A percentile compares a stretch with the other conserved stretches of the same genome.
phyloP scores from a whole-genome alignment of 176 grass and related monocot species.

The Saccharum officinarum region DNA sequence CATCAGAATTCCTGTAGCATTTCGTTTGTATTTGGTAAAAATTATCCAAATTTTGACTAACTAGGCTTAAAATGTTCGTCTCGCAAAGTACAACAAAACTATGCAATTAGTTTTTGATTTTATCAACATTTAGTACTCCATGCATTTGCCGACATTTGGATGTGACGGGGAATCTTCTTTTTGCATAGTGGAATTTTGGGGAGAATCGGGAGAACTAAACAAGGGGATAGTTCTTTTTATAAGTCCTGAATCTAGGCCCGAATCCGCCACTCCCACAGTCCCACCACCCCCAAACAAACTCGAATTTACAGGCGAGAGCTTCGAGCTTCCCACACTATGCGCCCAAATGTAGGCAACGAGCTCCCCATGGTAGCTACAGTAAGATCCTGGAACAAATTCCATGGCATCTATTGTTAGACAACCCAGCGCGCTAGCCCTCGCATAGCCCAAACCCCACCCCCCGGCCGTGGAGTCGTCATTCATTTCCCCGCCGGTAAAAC shows the following conservation, averaged over 20 bases:
- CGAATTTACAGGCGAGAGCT: background rate
- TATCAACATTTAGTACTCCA: too few species aligned
- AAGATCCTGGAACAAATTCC: slow-evolving; percentile 6
- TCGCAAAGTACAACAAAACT: too few species aligned
- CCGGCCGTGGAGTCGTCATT: background rate
- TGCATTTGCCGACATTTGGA: too few species aligned
- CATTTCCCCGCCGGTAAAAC: background rate
- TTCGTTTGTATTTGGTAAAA: too few species aligned
- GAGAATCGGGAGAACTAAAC: too few species aligned
- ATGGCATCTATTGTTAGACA: background rate
- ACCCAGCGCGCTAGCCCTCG: background rate
- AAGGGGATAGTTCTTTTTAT: background rate
- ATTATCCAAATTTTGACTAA: too few species aligned
- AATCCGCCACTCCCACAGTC: background rate
- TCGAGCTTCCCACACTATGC: background rate
- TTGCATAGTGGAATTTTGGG: too few species aligned
- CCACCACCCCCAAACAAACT: background rate
- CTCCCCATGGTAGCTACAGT: background rate
- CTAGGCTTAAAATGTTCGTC: too few species aligned
- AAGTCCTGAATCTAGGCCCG: background rate
- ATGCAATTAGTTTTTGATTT: too few species aligned
- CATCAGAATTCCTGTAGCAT: too few species aligned
- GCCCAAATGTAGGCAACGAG: background rate
- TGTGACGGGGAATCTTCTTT: too few species aligned
- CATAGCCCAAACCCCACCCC: background rate